Conservation (phyloP, 2,329 filamentous ascomycete genomes). For the Colletotrichum echinochloae region DNA sequence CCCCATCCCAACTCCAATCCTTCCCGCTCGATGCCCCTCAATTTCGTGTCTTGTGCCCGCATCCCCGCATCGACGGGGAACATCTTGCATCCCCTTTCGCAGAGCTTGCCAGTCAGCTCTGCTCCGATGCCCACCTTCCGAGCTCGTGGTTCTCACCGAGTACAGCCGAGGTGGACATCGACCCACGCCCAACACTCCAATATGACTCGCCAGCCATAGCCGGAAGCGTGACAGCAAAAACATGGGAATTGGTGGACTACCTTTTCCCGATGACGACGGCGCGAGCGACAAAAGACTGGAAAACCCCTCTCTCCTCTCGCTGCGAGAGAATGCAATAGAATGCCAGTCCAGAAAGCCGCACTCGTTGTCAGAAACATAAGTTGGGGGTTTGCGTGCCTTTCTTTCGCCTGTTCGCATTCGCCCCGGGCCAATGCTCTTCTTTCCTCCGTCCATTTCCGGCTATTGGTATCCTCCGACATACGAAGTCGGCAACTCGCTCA, state of each 20-base stretch:
- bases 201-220: conserved; percentile 37
- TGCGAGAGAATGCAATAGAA: background rate
- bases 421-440: background rate
- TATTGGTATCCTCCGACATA: background rate
- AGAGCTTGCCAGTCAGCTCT: conserved; percentile 14
- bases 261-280: conserved; percentile 16
- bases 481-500: background rate
- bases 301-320: background rate
- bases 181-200: conserved; percentile 13
- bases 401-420: background rate
- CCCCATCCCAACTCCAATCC: conserved; percentile 28
- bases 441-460: conserved; percentile 4
- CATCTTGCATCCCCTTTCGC: conserved; percentile 18
- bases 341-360: conserved; percentile 2
- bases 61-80: conserved; percentile 36
- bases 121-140: background rate
- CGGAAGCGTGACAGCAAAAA: conserved; percentile 17
- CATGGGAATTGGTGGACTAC: conserved; percentile 1
- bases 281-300: conserved; percentile 16
- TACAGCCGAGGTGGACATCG: conserved; percentile 37
- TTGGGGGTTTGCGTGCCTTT: too few species aligned
- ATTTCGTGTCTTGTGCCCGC: conserved; percentile 36
- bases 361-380: conserved; percentile 2
- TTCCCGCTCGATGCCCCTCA: conserved; percentile 35
- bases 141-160: conserved; percentile 29